Conservation (phyloP, 441 rosid genomes). For the Theobroma grandiflorum region DNA sequence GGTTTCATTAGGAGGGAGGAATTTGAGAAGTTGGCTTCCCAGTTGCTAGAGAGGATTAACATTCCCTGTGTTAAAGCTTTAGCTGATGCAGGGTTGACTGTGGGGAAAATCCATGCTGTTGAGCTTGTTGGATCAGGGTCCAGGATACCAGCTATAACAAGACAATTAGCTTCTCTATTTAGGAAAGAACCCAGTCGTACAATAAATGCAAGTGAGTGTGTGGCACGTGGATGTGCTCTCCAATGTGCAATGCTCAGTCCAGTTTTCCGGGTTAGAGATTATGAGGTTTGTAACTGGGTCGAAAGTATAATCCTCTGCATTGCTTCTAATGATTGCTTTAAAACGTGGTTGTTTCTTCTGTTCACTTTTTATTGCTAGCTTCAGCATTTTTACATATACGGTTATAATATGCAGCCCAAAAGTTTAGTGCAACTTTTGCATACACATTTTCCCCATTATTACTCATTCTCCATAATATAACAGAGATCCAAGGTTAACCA, state of each 20-base stretch:
- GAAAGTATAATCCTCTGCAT: background rate
- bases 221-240: constrained; percentile 82
- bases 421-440: background rate
- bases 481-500: constrained; percentile 11
- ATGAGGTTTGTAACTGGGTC: constrained; percentile 54
- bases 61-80: constrained; percentile 63
- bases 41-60: constrained; percentile 59
- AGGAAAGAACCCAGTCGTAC: constrained; percentile 69
- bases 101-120: constrained; percentile 62
- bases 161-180: constrained; percentile 57
- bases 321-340: background rate
- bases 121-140: constrained; percentile 87
- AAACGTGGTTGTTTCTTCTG: background rate
- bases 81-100: constrained; percentile 44
- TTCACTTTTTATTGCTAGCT: background rate
- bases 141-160: constrained; percentile 68
- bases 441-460: background rate
- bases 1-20: constrained; percentile 92
- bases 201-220: constrained; percentile 77
- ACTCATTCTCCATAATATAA: background rate
- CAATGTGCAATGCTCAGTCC: constrained; percentile 89
- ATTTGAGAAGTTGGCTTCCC: constrained; percentile 67
- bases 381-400: too few species aligned
- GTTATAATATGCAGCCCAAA: background rate
- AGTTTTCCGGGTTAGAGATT: constrained; percentile 70